Evolutionary conservation across 2,329 filamentous ascomycete species (phyloP), one percentile per base, ranked within the genome.

Genomic region (Hypoxylon sp.): DNA sequence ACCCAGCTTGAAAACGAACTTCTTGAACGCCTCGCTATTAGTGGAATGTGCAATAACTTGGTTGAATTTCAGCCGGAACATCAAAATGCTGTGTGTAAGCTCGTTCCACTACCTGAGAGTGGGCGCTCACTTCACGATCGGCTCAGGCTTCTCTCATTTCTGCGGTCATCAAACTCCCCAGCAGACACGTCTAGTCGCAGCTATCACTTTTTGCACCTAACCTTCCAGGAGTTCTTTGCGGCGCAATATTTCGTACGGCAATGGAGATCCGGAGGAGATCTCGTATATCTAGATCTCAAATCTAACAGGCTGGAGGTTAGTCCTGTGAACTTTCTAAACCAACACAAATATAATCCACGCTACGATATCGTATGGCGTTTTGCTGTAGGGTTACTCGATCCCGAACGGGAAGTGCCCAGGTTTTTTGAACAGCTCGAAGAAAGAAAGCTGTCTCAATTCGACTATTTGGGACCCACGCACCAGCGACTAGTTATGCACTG

Each of bases 331-430:
- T 56, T 56, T 32, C 23, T 56, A 14, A 19, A 17, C 14, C n/a
- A 56, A 2, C 25, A 56, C 23, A 56, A 45, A n/a, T 56, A 56
- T 5, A 11, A 19, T n/a, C 2, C 23, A 32, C 52, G 52, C 11
- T 56, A 45, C 52, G 21, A 56, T 19, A 45, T 56, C n/a, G 34
- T 56, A 25, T 56, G 52, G 52, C 52, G 52, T 32, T 56, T 56
- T 30, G n/a, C 36, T n/a, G 36, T 14, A 19, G 52, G 52, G 2
- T 13, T 56, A 30, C 21, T 56, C 9, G n/a, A 43, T 6, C 3
- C 34, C 21, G 34, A 55, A 30, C 5, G 7, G 14, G n/a, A 41
- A n/a, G n/a, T 41, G 21, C 13, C 52, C 6, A 5, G 11, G 14
- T 45, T 56, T 17, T 32, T 56, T 30, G 11, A 45, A 13, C 21